phyloP scores from a whole-genome alignment of 805 yeast species.

The Candida golubevii region DNA sequence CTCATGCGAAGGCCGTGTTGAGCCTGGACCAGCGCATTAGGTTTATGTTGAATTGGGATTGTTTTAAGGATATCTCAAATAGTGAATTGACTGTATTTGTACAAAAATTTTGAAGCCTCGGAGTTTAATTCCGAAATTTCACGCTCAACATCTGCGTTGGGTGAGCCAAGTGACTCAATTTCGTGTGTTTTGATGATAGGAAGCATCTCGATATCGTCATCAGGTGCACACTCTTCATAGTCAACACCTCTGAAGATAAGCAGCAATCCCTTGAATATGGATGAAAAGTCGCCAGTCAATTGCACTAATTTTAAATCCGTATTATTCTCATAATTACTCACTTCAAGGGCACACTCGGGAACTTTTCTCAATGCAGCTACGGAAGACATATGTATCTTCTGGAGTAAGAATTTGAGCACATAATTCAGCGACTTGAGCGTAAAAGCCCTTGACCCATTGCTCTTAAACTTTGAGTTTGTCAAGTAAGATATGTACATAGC shows the following conservation, averaged over 20 bases:
- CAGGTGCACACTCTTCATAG: constrained; percentile 6
- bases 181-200: constrained; percentile 12
- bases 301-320: constrained; percentile 7
- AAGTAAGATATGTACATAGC: constrained; percentile 25
- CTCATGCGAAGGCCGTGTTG: too few species aligned
- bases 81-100: too few species aligned
- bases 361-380: too few species aligned
- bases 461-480: constrained; percentile 18
- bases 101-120: too few species aligned
- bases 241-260: constrained; percentile 1
- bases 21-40: too few species aligned
- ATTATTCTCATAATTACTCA: constrained; percentile 9
- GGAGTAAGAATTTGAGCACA: constrained; percentile 12
- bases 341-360: constrained; percentile 2
- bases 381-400: not conserved
- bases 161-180: constrained; percentile 2
- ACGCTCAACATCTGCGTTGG: too few species aligned
- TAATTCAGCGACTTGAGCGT: constrained; percentile 35
- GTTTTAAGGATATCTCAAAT: too few species aligned
- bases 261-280: constrained; percentile 11
- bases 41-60: too few species aligned
- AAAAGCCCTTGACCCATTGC: constrained; percentile 13
- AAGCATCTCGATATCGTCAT: constrained; percentile 10
- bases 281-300: constrained; percentile 11
- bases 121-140: not conserved